phyloP scores from a whole-genome alignment of 2,329 filamentous ascomycete genomes.

The Claviceps sp. region DNA sequence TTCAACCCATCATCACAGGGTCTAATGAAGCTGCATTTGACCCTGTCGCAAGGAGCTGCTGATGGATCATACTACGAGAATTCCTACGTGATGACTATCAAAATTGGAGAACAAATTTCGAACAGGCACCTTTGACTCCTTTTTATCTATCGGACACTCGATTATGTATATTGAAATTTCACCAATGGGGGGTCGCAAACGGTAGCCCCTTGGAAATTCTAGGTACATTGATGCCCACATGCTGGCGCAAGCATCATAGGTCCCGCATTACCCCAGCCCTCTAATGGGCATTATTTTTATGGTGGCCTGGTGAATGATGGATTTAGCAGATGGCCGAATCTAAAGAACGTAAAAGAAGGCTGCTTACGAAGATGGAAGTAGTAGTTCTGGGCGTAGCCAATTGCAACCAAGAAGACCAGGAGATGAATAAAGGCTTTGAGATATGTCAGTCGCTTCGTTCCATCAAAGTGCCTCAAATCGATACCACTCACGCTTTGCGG shows the following conservation, averaged over 20 bases:
- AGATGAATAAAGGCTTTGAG: conserved; percentile 70
- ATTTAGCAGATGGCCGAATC: conserved; percentile 1
- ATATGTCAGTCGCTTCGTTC: conserved; percentile 10
- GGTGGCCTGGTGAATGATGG: conserved; percentile 57
- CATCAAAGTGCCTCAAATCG: conserved; percentile 12
- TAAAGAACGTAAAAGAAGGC: conserved; percentile 3
- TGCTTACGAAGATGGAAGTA: conserved; percentile 98
- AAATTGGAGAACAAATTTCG: neutral
- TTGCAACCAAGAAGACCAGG: conserved; percentile 60
- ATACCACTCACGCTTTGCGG: conserved; percentile 80
- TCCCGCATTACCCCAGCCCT: conserved; percentile 7
- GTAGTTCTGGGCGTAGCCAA: conserved; percentile 97
- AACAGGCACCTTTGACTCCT: neutral
- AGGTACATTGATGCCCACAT: conserved; percentile 26
- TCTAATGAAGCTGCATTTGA: neutral
- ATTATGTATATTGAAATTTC: neutral
- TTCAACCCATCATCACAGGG: neutral
- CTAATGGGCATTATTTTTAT: conserved; percentile 99
- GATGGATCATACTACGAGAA: neutral
- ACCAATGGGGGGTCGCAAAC: conserved; percentile 3
- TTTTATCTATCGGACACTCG: neutral
- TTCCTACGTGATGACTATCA: neutral
- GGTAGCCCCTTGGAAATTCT: conserved; percentile 21
- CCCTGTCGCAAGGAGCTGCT: neutral
- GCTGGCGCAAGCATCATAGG: neutral